Base-by-base conservation (phyloP, 768 basidiomycete genomes). In the Rhodotorula taiwanensis region DNA sequence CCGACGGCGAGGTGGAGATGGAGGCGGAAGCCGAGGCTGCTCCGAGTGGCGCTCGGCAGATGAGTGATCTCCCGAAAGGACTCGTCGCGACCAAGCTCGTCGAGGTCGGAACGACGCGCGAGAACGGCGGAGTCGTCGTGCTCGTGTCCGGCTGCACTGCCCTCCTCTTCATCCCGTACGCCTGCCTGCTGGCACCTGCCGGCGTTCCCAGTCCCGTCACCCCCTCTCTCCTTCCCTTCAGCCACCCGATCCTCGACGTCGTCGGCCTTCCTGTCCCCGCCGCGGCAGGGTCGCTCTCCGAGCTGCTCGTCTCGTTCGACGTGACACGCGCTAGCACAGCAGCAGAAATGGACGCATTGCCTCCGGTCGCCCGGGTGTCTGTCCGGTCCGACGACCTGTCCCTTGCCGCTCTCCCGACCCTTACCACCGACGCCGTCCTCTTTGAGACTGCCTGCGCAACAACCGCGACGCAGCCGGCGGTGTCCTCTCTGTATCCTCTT, bases 41-140 rank as follows among this genome's bases (percentile, higher is more conserved):
- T n/a, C n/a, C n/a, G n/a, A n/a, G n/a, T n/a, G n/a, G n/a, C n/a
- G n/a, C n/a, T n/a, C 51, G 18, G 9, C 31, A 54, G 55, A 10
- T 39, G 55, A 34, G 30, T 48, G 58, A 50, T 42, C 20, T 66
- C 23, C 53, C 55, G 50, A 66, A 53, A 30, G 69, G 69, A 2
- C 55, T 70, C 43, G 64, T 64, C 3, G 52, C 66, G 31, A 43
- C 59, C 58, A 70, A 66, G 61, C 56, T 66, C 50, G n/a, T 70
- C 4, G 39, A 55, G 43, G 56, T 70, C 6, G 60, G 57, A 3
- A n/a, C 58, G 20, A 42, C 45, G n/a, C 49, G 54, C 31, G 60
- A 61, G 23, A 15, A 55, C 10, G 63, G 67, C 21, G 69, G 64
- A 7, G 47, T 66, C 4, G 11, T 70, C 20, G 61, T 66, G 4